These are phyloP conservation scores for Santalum album DNA, from an alignment of 164 flowering plant species.

Conservation along the genomic window DNA sequence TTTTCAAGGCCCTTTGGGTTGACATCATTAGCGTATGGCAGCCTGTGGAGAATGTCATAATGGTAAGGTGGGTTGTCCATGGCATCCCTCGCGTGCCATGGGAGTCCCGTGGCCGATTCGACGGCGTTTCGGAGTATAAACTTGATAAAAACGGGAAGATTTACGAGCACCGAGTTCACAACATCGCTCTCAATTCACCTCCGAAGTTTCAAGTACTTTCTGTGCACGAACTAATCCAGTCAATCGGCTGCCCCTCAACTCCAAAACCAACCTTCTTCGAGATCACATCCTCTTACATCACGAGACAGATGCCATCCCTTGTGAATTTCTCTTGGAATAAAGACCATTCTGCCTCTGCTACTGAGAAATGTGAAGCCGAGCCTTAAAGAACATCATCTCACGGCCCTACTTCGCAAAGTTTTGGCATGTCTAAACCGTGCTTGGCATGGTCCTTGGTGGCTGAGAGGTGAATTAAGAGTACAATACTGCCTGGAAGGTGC, in stretches of 20 bases:
- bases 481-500: not conserved
- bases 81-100: conserved; percentile 78
- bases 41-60: conserved; percentile 57
- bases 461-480: too few relatives aligned
- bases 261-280: conserved; percentile 79
- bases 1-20: conserved; percentile 63
- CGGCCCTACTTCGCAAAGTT: conserved; percentile 4
- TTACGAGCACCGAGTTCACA: conserved; percentile 72
- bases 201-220: conserved; percentile 52
- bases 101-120: conserved; percentile 76
- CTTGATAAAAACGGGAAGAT: conserved; percentile 82
- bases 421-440: not conserved
- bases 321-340: conserved; percentile 11
- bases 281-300: conserved; percentile 20
- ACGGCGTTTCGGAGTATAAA: conserved; percentile 76
- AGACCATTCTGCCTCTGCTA: conserved; percentile 8
- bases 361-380: conserved; percentile 8
- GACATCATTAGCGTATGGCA: conserved; percentile 72
- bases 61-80: conserved; percentile 76
- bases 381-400: not conserved
- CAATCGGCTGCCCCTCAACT: conserved; percentile 60
- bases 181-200: conserved; percentile 59
- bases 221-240: conserved; percentile 49
- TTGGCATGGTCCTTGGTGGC: not conserved
- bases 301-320: conserved; percentile 6